These are phyloP conservation scores for Helotiales sp. DNA, from an alignment of 2,329 filamentous ascomycete species.

Conservation along the genomic window DNA sequence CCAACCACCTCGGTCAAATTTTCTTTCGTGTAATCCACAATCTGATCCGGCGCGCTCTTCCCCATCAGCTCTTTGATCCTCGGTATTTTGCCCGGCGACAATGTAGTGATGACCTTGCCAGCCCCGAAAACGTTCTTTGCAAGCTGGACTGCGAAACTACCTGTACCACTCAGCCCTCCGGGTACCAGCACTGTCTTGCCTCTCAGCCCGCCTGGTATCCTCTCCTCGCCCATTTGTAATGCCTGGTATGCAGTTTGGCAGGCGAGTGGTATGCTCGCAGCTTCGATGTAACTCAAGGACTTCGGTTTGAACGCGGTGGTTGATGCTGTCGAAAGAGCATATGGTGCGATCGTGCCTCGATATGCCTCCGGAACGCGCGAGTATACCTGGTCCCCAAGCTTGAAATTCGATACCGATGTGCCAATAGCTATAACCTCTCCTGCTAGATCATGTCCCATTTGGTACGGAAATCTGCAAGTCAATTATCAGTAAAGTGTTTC, in stretches of 20 bases:
- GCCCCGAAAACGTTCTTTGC: constrained; percentile 52
- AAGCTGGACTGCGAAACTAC: constrained; percentile 48
- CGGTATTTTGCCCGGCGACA: constrained; percentile 50
- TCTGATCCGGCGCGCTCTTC: constrained; percentile 46
- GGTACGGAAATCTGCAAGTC: constrained; percentile 47
- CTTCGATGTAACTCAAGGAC: constrained; percentile 47
- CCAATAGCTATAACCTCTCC: constrained; percentile 48
- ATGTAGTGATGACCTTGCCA: constrained; percentile 51
- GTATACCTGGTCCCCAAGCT: constrained; percentile 48
- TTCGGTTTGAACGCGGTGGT: constrained; percentile 48
- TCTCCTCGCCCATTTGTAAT: constrained; percentile 41
- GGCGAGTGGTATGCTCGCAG: constrained; percentile 49
- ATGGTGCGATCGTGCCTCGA: constrained; percentile 43
- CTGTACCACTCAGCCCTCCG: constrained; percentile 47
- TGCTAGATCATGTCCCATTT: constrained; percentile 50
- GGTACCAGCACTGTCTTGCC: constrained; percentile 49
- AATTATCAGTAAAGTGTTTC: not conserved
- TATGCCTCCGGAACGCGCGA: constrained; percentile 42
- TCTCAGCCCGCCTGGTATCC: constrained; percentile 45
- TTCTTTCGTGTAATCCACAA: constrained; percentile 48
- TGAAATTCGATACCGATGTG: constrained; percentile 43
- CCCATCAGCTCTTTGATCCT: constrained; percentile 47
- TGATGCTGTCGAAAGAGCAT: constrained; percentile 37
- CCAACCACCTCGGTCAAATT: constrained; percentile 43
- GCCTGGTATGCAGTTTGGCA: constrained; percentile 48